Base-by-base conservation (phyloP, 257 asterid genomes). In the Rauvolfia tetraphylla region DNA sequence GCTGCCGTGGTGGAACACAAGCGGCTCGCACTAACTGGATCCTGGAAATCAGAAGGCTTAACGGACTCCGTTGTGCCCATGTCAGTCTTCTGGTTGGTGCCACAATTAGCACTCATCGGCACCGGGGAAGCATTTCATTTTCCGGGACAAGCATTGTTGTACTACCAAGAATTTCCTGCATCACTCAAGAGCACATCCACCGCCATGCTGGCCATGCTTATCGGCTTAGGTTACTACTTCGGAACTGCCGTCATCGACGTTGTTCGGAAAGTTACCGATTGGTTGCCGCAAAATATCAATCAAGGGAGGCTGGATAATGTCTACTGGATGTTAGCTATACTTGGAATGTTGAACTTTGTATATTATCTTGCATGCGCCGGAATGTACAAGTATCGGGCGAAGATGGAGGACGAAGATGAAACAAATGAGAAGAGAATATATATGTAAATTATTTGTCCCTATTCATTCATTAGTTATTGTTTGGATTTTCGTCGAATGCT, bases 211-310 rank as follows among this genome's bases (percentile, higher is more conserved):
- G 82, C 85, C 0, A 22, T 78, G 62, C 62, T 74, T 25, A 36
- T 69, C 1, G 85, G 74, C 3, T 23, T 66, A 1, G 85, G 74
- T 0, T 81, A 69, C 61, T 81, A 68, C 51, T 1, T 78, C 39
- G 73, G 82, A 71, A 74, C 69, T 2, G 79, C 74, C 20, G 11
- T 78, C 62, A 78, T 75, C 41, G 80, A 78, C 61, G 36, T 81
- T 58, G 41, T 74, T 5, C 74, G 73, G 41, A 75, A 49, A 58
- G 31, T 33, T 27, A 82, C 86, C 2, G 72, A 58, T 18, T 82
- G 86, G 83, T 66, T 82, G 73, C 81, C 86, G 14, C 77, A 82
- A 54, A 49, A 79, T 34, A 76, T 82, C 38, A 77, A 79, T 75
- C 23, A 58, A 14, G 86, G 83, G 44, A 79, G 83, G 72, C 59